phyloP scores from a whole-genome alignment of 768 basidiomycete genomes.

The Leccinum incarnatum region DNA sequence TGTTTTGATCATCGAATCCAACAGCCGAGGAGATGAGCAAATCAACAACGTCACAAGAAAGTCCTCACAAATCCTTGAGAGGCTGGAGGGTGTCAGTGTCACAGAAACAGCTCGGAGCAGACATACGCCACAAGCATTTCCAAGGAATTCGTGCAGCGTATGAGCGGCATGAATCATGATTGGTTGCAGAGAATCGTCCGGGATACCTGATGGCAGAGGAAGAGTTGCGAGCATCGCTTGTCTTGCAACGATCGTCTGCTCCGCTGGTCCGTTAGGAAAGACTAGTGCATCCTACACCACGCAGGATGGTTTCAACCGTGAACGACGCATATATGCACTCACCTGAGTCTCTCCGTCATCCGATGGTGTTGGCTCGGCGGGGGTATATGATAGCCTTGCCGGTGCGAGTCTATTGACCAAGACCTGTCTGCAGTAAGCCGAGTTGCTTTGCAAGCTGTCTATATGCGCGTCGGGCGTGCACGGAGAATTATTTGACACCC shows the following conservation, averaged over 20 bases:
- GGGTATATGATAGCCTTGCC: background rate
- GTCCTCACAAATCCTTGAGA: conserved; percentile 54
- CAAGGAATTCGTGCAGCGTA: conserved; percentile 69
- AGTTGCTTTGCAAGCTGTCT: conserved; percentile 27
- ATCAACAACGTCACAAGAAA: background rate
- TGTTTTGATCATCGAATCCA: conserved; percentile 25
- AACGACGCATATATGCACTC: conserved; percentile 17
- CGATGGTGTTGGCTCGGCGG: background rate
- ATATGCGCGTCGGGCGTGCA: conserved; percentile 21
- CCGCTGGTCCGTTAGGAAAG: conserved; percentile 13
- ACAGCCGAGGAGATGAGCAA: background rate
- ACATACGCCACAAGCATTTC: conserved; percentile 55
- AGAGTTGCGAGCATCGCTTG: conserved; percentile 55
- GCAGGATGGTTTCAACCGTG: background rate
- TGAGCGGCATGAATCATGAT: conserved; percentile 63
- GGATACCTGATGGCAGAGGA: conserved; percentile 61
- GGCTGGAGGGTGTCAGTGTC: conserved; percentile 37
- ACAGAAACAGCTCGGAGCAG: background rate
- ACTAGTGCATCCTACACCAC: conserved; percentile 1
- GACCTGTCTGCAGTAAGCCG: conserved; percentile 21
- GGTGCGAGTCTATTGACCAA: conserved; percentile 10
- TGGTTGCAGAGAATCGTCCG: conserved; percentile 65
- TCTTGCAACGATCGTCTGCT: conserved; percentile 50
- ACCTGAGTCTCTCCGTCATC: conserved; percentile 16
- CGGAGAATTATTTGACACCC: background rate